A percentile compares a stretch with the other conserved stretches of the same genome.
Conservation (phyloP, 306 rosid species). For the Quercus variabilis region DNA sequence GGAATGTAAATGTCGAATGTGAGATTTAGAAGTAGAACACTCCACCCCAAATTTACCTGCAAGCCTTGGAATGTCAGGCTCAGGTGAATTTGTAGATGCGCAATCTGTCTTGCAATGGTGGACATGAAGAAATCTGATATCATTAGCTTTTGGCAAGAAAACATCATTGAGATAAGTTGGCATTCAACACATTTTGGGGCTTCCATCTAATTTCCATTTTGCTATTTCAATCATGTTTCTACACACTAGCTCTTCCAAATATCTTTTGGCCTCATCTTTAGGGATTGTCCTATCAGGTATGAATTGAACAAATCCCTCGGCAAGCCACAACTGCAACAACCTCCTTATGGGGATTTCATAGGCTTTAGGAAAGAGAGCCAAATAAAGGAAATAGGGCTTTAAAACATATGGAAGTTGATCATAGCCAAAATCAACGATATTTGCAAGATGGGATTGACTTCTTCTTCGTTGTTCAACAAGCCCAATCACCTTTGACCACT, state of each 20-base stretch:
- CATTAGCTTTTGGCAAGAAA: neutral
- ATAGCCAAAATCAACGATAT: neutral
- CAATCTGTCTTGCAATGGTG: neutral
- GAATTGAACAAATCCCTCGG: constrained; percentile 6
- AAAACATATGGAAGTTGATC: neutral
- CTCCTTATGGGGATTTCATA: constrained; percentile 16
- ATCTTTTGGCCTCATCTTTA: constrained; percentile 1
- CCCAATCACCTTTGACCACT: neutral
- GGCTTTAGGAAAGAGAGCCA: no score
- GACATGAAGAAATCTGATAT: neutral
- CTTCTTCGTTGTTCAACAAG: no score
- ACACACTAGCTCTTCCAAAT: neutral
- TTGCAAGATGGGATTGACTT: neutral
- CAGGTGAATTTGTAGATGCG: neutral
- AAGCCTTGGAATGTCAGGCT: neutral
- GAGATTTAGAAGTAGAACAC: neutral
- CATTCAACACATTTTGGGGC: constrained; percentile 15
- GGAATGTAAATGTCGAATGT: neutral
- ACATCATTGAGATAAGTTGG: neutral
- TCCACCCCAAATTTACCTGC: neutral
- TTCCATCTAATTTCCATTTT: neutral
- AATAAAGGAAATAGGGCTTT: constrained; percentile 5
- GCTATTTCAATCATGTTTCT: neutral
- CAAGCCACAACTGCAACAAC: constrained; percentile 6
- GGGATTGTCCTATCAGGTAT: neutral